Base-by-base conservation (phyloP, 352 stramenopile genomes). In the Globisporangium uncinulatum region DNA sequence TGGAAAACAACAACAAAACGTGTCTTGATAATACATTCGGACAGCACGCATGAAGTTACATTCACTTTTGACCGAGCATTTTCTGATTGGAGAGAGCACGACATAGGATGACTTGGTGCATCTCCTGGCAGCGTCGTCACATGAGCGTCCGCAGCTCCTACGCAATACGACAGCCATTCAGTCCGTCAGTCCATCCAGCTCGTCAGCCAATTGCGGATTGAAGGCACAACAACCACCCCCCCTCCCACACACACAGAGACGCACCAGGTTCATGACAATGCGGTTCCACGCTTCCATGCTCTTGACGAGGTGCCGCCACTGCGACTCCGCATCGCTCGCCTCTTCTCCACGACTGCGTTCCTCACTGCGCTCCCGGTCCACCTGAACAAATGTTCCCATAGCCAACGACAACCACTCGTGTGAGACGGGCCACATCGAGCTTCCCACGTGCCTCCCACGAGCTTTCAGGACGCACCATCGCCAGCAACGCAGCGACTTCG, bases 211-310 rank as follows among this genome's bases (percentile, higher is more conserved):
- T 29, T 29, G 24, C 24, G 24, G 24, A 29, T 29, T 29, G 4
- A 29, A 29, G 24, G 24, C 24, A 4, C n/a, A n/a, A n/a, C 5
- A 56, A 19, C 4, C 37, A 34, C 24, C 24, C 24, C 4, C 24
- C 4, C 24, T 29, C 24, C 24, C 24, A 4, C 24, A 29, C 24
- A 29, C 24, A 29, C 4, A 29, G 24, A 29, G 24, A 59, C 59
- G 46, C 62, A 90, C 83, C 65, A 94, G 61, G 54, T 87, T 92
- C 67, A 87, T 80, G 44, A 94, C 67, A 56, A 94, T 91, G 64
- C 83, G 81, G 64, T 89, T 92, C 84, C 84, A 94, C 15, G 76
- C 57, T 63, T 94, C 84, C 82, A 94, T 94, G 66, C 76, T 87
- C 71, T 89, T 88, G 21, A 94, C 79, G 6, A 94, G 69, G 49